Evolutionary conservation across 805 yeast species (phyloP).

Genomic region (Starmerella vitae): DNA sequence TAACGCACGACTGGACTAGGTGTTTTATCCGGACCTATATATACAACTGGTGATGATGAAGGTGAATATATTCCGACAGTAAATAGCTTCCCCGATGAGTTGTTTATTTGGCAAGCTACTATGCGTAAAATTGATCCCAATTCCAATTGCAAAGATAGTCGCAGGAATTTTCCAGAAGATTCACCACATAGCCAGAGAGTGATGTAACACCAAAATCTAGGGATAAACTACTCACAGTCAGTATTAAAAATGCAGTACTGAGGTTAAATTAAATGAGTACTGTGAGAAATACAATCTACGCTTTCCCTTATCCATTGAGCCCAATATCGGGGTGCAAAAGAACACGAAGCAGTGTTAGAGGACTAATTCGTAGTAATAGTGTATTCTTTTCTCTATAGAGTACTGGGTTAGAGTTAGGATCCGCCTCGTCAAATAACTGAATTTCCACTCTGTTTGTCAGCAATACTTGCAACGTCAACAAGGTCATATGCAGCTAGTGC

Average conservation of each 20-base stretch:
- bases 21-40: no score
- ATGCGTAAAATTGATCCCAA: constrained; percentile 64
- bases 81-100: no score
- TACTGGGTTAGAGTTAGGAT: no score
- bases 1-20: no score
- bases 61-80: no score
- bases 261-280: constrained; percentile 73
- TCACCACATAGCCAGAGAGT: constrained; percentile 67
- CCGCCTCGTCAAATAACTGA: no score
- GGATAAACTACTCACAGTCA: constrained; percentile 75
- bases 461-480: no score
- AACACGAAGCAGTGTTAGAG: constrained; percentile 68
- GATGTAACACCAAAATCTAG: constrained; percentile 89
- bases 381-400: no score
- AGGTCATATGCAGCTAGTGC: background rate
- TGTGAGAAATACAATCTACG: constrained; percentile 53
- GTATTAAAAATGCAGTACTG: constrained; percentile 70
- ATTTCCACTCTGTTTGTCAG: no score
- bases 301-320: constrained; percentile 60
- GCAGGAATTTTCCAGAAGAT: constrained; percentile 81
- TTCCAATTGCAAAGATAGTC: constrained; percentile 88
- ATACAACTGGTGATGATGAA: no score
- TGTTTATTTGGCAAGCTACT: no score
- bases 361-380: constrained; percentile 82
- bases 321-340: constrained; percentile 88